phyloP scores from a whole-genome alignment of 169 alveolate species.

The Fabrea salina region DNA sequence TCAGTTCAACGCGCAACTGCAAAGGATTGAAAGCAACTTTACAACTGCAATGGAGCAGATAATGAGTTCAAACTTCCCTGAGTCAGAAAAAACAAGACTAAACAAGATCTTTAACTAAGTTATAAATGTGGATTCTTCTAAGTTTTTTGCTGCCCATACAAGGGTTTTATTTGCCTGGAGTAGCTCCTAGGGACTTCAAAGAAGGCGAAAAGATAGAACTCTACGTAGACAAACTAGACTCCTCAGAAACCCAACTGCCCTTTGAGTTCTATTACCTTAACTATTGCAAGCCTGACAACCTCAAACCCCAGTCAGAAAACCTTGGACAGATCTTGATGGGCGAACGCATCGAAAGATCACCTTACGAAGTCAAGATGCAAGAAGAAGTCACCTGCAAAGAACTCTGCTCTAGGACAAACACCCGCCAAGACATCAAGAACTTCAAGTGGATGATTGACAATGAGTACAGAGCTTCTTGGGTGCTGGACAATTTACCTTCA shows the following conservation, averaged over 20 bases:
- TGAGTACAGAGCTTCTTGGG: constrained; percentile 29
- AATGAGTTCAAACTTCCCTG: too few relatives aligned
- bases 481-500: constrained; percentile 30
- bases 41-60: too few relatives aligned
- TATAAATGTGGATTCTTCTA: too few relatives aligned
- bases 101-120: too few relatives aligned
- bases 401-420: background rate
- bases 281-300: background rate
- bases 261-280: constrained; percentile 28
- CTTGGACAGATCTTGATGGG: constrained; percentile 19
- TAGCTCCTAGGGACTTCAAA: background rate
- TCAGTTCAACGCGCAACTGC: too few relatives aligned
- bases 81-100: too few relatives aligned
- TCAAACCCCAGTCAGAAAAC: background rate
- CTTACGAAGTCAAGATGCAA: background rate
- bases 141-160: too few relatives aligned
- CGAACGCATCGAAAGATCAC: constrained; percentile 11
- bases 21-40: too few relatives aligned
- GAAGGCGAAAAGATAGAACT: background rate
- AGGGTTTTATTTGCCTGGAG: constrained; percentile 24
- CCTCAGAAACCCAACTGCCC: constrained; percentile 25
- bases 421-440: background rate
- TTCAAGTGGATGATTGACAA: constrained; percentile 30
- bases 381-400: background rate
- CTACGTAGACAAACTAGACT: constrained; percentile 21